Evolutionary conservation across 257 asterid species (phyloP).

Genomic region (Lycium ferocissimum): DNA sequence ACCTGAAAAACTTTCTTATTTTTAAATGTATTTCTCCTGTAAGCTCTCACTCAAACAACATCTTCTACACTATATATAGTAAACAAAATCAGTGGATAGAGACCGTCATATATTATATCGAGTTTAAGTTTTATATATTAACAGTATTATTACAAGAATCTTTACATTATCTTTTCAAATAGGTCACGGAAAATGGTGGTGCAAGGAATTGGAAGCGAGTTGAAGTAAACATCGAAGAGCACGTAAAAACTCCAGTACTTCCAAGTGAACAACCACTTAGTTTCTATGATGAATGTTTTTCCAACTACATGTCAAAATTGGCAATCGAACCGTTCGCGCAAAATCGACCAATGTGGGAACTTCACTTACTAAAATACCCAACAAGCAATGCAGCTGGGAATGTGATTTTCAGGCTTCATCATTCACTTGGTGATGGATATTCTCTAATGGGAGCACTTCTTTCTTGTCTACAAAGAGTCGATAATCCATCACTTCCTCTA

Average conservation of each 20-base stretch:
- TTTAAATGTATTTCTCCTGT: too few relatives aligned
- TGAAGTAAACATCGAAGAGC: slow-evolving; percentile 36
- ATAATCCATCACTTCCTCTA: slow-evolving; percentile 39
- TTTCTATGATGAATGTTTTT: slow-evolving; percentile 32
- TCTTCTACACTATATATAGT: too few relatives aligned
- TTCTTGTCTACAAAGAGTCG: slow-evolving; percentile 43
- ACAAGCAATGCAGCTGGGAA: slow-evolving; percentile 41
- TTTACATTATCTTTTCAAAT: not conserved
- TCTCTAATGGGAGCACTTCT: slow-evolving; percentile 44
- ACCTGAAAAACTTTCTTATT: too few relatives aligned
- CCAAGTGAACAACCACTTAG: slow-evolving; percentile 30
- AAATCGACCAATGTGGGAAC: slow-evolving; percentile 39
- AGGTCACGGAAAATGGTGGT: slow-evolving; percentile 34
- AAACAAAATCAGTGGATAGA: too few relatives aligned
- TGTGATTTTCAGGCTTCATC: slow-evolving; percentile 41
- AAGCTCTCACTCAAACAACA: too few relatives aligned
- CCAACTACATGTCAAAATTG: slow-evolving; percentile 33
- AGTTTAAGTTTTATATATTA: too few relatives aligned
- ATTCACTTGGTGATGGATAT: slow-evolving; percentile 49
- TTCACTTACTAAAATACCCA: slow-evolving; percentile 39
- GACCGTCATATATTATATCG: too few relatives aligned
- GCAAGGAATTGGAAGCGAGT: slow-evolving; percentile 42
- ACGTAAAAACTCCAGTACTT: slow-evolving; percentile 21
- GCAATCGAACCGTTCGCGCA: slow-evolving; percentile 31
- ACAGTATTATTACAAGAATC: too few relatives aligned